Evolutionary conservation across 164 flowering plant genomes (phyloP).

Genomic region (Platanus orientalis): DNA sequence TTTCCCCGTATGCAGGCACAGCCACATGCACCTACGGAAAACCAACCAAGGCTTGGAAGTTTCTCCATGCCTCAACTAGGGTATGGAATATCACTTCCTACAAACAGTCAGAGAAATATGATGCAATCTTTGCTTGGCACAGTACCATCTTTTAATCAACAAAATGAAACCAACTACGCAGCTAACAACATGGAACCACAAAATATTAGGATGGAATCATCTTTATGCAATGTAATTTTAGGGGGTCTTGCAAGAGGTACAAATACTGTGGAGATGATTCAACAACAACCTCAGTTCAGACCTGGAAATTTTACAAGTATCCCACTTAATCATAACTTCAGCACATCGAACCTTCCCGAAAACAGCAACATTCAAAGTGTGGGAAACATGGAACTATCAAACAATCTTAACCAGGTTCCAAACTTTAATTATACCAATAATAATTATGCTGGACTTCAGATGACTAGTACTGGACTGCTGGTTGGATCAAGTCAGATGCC

Average conservation of each 20-base stretch:
- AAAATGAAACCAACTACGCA: too few relatives aligned
- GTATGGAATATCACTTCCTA: too few relatives aligned
- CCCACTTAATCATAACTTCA: background rate
- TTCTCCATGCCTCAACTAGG: too few relatives aligned
- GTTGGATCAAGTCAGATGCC: background rate
- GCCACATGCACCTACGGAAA: too few relatives aligned
- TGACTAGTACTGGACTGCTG: background rate
- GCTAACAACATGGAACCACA: too few relatives aligned
- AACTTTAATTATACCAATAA: background rate
- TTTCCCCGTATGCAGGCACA: too few relatives aligned
- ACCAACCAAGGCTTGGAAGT: too few relatives aligned
- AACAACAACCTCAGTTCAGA: background rate
- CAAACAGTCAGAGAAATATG: too few relatives aligned
- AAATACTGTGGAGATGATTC: background rate
- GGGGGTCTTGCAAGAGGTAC: background rate
- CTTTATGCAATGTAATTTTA: too few relatives aligned
- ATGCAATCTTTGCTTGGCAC: too few relatives aligned
- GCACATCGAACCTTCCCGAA: background rate
- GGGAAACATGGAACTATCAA: background rate
- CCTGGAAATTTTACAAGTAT: background rate
- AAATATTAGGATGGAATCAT: too few relatives aligned
- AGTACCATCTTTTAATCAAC: too few relatives aligned
- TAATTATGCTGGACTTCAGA: background rate
- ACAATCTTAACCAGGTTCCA: background rate
- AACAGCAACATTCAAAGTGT: background rate